Base-by-base conservation (phyloP, 352 stramenopile species). In the Phytopythium montanum region DNA sequence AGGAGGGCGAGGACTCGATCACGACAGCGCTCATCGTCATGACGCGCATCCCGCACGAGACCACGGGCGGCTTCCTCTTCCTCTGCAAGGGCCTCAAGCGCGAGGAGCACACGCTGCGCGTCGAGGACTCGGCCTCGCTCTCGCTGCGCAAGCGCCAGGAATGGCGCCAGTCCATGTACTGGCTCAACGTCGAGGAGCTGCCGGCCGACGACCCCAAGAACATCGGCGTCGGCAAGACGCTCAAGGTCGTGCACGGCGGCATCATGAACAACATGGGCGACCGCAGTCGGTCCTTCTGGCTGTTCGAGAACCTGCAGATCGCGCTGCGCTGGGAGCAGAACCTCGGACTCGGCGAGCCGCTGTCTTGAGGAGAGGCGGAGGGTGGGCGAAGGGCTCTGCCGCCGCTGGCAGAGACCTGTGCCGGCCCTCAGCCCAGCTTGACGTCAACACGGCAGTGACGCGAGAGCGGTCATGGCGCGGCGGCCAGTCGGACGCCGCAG, bases 181-280 rank as follows among this genome's bases (percentile, higher is more conserved):
- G 73, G 73, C 73, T 82, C 23, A 81, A 75, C 44, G 61, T 81
- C 23, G 73, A 82, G 51, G 68, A 77, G 48, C 42, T 68, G 33
- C 29, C 58, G 5, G 36, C 68, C 21, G 66, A 65, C 18, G 38
- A 45, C 14, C 19, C 38, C 12, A 23, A n/a, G 25, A 38, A 13
- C 59, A 56, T 36, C 33, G 34, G 62, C 57, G 56, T 68, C 26
- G 21, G 4, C 23, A 66, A 64, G 50, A 61, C 62, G 51, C 60
- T 73, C 39, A 69, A 65, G 56, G 63, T 82, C n/a, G 73, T 76
- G 23, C 73, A 82, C 48, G 73, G 73, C 55, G 73, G 73, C 52
- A 79, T 79, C 54, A 82, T 82, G 73, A 82, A 79, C 56, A 79
- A 82, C 62, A 82, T 82, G 73, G 73, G 73, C 50, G 71, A 82